A percentile compares a stretch with the other conserved stretches of the same genome.
Conservation (phyloP, 345 rosid species). For the Excoecaria cochinchinensis region DNA sequence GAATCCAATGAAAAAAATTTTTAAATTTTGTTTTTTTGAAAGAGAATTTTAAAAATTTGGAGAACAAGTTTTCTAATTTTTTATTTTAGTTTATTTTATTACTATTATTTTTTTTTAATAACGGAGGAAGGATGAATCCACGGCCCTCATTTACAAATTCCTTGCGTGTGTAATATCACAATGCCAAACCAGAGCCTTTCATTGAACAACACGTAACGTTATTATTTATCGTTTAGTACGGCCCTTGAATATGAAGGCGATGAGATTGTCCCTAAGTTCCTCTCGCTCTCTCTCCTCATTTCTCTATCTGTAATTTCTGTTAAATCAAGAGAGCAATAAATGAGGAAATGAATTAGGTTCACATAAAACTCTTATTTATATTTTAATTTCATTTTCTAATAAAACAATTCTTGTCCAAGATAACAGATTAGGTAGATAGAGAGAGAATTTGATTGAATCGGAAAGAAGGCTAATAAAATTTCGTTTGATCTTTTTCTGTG, state of each 20-base stretch:
- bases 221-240: background rate
- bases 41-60: no score
- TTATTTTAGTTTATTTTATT: no score
- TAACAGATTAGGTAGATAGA: background rate
- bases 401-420: background rate
- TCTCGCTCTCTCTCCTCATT: background rate
- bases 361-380: background rate
- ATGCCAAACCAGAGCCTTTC: background rate
- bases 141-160: background rate
- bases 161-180: slow-evolving; percentile 2
- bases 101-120: no score
- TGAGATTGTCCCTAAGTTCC: background rate
- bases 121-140: no score
- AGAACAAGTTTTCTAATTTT: no score
- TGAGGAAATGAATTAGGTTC: slow-evolving; percentile 3
- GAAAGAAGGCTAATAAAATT: no score
- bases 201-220: slow-evolving; percentile 2
- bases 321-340: background rate
- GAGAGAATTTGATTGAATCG: background rate
- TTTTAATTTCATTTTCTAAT: background rate
- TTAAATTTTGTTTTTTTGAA: no score
- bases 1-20: no score
- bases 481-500: background rate
- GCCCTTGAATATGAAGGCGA: background rate
- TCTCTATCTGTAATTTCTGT: background rate